Evolutionary conservation across 139 green algal species (phyloP).

Genomic region (Chlamydomonas incerta): DNA sequence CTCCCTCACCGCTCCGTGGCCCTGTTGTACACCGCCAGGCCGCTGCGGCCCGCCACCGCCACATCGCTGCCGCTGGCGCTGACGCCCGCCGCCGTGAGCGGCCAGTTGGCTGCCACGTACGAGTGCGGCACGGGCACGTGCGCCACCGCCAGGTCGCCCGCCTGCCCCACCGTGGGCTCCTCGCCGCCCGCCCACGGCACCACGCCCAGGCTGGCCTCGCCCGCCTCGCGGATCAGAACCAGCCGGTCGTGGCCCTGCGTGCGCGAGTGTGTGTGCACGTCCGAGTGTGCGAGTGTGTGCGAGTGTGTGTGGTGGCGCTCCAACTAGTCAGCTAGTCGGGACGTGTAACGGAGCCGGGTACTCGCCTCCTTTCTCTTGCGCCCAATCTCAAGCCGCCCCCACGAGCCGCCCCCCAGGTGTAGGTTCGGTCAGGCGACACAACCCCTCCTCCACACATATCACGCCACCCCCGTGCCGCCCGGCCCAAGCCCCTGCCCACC

Average conservation of each 20-base stretch:
- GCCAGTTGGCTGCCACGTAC: constrained; percentile 79
- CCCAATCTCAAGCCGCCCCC: too few species aligned
- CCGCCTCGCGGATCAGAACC: constrained; percentile 79
- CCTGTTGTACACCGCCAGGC: constrained; percentile 84
- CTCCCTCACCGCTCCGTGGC: constrained; percentile 46
- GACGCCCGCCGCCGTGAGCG: constrained; percentile 68
- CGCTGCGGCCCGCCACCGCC: constrained; percentile 83
- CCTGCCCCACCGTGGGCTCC: constrained; percentile 25
- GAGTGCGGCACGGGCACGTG: constrained; percentile 76
- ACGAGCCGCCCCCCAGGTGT: too few species aligned
- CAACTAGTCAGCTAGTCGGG: too few species aligned
- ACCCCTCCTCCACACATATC: too few species aligned
- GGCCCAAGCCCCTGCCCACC: neutral
- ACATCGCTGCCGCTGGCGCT: constrained; percentile 78
- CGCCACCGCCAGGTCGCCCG: constrained; percentile 57
- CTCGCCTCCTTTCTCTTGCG: too few species aligned
- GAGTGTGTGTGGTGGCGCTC: too few species aligned
- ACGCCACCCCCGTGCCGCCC: neutral
- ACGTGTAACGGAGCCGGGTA: too few species aligned
- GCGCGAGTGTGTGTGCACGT: too few species aligned
- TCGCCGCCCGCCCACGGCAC: neutral
- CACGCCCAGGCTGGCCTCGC: constrained; percentile 1
- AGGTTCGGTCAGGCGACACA: too few species aligned
- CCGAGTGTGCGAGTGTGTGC: too few species aligned
- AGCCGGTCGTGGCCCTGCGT: constrained; percentile 86